Conservation (phyloP, 495 filamentous ascomycete genomes). For the Friedmanniomyces endolithicus region DNA sequence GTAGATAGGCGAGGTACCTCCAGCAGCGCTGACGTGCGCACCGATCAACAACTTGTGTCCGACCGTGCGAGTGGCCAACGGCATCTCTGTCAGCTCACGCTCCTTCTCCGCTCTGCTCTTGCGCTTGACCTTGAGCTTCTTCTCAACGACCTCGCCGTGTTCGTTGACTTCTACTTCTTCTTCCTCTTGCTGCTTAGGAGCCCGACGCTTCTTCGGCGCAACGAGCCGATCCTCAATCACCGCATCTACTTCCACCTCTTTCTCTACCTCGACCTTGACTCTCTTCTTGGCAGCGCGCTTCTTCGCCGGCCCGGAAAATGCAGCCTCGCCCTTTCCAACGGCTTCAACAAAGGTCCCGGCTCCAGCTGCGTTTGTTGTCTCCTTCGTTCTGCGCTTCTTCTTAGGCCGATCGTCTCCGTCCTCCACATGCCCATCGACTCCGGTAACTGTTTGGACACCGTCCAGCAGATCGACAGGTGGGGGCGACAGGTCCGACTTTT, state of each 20-base stretch:
- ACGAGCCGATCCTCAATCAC: not conserved
- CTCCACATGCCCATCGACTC: not conserved
- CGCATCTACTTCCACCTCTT: not conserved
- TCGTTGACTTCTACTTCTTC: conserved; percentile 5
- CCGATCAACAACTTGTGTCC: conserved; percentile 75
- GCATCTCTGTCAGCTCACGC: conserved; percentile 41
- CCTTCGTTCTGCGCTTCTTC: conserved; percentile 11
- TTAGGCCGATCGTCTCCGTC: not conserved
- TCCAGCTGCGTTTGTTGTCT: not conserved
- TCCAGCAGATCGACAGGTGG: conserved; percentile 12
- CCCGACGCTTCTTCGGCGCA: conserved; percentile 1
- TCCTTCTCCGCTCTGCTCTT: conserved; percentile 41
- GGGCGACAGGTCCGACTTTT: conserved; percentile 10
- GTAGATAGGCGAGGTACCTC: conserved; percentile 42
- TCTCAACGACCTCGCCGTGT: conserved; percentile 13
- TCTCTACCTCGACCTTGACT: conserved; percentile 3
- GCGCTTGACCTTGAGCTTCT: conserved; percentile 25
- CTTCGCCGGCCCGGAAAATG: not conserved
- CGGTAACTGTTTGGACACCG: not conserved
- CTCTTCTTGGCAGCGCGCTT: not conserved
- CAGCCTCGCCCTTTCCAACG: not conserved
- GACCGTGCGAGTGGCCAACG: conserved; percentile 53
- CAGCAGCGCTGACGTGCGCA: conserved; percentile 80
- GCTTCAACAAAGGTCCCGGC: not conserved
- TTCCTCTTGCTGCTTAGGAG: conserved; percentile 5